Percentiles rank a stretch among this genome's conserved stretches.
Conservation (phyloP, 2,329 filamentous ascomycete genomes). For the Diatrype stigma region DNA sequence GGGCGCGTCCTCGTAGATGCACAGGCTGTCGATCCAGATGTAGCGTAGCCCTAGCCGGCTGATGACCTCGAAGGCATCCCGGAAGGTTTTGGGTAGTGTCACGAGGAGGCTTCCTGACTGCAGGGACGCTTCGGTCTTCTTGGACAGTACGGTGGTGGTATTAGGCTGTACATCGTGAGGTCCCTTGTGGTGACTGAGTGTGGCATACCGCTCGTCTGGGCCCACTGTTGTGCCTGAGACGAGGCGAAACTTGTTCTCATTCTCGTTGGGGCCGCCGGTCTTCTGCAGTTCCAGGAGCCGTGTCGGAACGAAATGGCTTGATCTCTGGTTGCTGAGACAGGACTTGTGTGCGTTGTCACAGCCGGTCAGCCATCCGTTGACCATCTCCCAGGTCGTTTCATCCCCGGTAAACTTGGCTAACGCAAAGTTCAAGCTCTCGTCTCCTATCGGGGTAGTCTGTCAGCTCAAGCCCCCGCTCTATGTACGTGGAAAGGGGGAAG, state of each 20-base stretch:
- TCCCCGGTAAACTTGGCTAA: too few species aligned
- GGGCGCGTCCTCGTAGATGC: background rate
- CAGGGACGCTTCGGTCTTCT: background rate
- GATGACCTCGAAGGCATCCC: background rate
- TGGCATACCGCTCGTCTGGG: background rate
- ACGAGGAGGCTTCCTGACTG: background rate
- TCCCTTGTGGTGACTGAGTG: background rate
- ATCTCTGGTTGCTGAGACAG: background rate
- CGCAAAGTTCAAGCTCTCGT: too few species aligned
- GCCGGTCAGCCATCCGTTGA: background rate
- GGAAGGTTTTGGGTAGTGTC: background rate
- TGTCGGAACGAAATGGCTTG: background rate
- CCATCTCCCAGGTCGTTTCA: background rate
- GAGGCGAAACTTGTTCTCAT: background rate
- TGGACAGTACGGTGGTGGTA: background rate
- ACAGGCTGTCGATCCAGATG: background rate
- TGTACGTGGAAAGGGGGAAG: too few species aligned
- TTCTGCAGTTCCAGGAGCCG: background rate
- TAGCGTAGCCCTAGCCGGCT: background rate
- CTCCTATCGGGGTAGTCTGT: too few species aligned
- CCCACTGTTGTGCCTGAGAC: background rate
- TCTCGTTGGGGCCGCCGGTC: background rate
- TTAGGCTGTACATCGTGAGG: background rate
- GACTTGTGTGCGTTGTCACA: background rate
- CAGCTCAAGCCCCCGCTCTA: too few species aligned